Evolutionary conservation across 73 alveolate genomes (phyloP).

Genomic region (Breviolum minutum): DNA sequence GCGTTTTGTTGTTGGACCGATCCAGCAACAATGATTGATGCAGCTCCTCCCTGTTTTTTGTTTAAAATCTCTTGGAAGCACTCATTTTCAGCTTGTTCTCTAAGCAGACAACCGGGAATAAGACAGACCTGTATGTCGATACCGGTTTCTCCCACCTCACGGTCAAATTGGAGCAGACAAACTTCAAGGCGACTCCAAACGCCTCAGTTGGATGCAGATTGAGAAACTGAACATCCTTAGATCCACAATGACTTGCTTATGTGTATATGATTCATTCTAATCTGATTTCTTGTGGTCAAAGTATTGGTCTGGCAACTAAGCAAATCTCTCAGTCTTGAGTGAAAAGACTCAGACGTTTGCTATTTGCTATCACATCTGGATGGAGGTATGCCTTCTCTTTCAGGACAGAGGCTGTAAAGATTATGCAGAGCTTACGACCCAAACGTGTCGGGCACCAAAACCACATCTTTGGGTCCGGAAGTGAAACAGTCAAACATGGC

Average conservation of each 20-base stretch:
- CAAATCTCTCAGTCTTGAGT: too few species aligned
- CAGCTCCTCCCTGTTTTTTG: too few species aligned
- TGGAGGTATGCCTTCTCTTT: background rate
- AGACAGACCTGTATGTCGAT: background rate
- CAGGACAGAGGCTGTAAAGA: background rate
- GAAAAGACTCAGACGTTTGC: too few species aligned
- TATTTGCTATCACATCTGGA: background rate
- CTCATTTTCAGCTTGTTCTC: background rate
- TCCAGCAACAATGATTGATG: too few species aligned
- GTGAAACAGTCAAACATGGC: background rate
- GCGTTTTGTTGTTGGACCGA: too few species aligned
- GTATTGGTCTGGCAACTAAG: too few species aligned
- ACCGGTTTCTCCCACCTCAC: conserved; percentile 30
- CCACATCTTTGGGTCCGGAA: background rate
- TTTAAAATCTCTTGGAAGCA: too few species aligned
- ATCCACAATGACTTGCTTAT: background rate
- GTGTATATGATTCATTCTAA: too few species aligned
- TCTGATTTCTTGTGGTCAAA: too few species aligned
- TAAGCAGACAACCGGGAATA: background rate
- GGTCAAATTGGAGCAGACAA: conserved; percentile 12
- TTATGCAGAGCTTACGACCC: background rate
- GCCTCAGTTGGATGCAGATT: background rate
- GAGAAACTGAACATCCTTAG: background rate
- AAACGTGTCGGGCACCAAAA: background rate
- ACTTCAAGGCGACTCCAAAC: conserved; percentile 11